Evolutionary conservation across 202 grass and related monocot species (phyloP).

Genomic region (Brachypodium distachyon): DNA sequence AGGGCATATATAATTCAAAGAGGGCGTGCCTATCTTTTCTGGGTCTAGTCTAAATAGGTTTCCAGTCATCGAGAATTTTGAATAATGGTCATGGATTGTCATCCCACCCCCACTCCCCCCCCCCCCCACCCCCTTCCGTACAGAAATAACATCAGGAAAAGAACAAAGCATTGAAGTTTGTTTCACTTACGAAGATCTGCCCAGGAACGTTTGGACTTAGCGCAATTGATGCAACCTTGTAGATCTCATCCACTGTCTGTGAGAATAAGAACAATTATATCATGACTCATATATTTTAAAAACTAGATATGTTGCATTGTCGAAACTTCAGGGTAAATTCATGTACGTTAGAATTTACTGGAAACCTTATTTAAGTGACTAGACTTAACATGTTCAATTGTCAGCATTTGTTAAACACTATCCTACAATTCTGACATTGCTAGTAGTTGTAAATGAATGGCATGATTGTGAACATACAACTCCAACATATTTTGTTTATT

Average conservation of each 20-base stretch:
- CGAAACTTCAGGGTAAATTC: background rate
- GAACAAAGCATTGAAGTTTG: background rate
- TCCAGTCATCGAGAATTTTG: background rate
- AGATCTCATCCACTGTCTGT: constrained; percentile 97
- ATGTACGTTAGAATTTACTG: background rate
- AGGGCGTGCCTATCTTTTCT: background rate
- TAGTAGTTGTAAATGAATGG: constrained; percentile 7
- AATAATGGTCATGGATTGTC: background rate
- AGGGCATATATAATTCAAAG: background rate
- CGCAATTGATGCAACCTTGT: constrained; percentile 86
- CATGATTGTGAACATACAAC: background rate
- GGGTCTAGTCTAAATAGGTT: background rate
- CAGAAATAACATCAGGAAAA: background rate
- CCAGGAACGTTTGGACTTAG: constrained; percentile 97
- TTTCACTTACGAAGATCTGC: constrained; percentile 95
- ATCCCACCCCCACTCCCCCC: background rate
- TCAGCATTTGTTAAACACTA: background rate
- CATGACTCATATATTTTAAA: background rate
- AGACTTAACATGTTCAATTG: background rate
- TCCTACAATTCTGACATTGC: background rate
- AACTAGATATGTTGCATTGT: background rate
- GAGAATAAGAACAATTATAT: constrained; percentile 25
- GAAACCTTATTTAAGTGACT: background rate
- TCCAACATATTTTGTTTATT: background rate
- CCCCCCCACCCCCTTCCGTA: background rate